Evolutionary conservation across 2,329 filamentous ascomycete species (phyloP).

Genomic region (Beauveria sp.): DNA sequence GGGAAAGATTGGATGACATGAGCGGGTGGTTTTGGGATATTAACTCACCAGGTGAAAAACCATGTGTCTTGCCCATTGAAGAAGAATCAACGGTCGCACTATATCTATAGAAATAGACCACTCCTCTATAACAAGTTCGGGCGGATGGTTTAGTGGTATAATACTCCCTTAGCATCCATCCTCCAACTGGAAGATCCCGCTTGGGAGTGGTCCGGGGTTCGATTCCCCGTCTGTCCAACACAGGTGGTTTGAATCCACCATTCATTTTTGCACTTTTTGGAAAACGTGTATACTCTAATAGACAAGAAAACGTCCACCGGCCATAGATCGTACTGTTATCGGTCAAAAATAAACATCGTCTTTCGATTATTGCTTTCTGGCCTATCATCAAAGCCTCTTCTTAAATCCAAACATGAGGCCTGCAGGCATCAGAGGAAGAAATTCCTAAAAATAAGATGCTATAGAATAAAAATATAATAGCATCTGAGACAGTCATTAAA

Average conservation of each 20-base stretch:
- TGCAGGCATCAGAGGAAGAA: too few species aligned
- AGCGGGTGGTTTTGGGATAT: too few species aligned
- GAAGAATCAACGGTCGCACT: too few species aligned
- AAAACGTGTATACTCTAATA: neutral
- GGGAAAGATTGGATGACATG: too few species aligned
- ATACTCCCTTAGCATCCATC: slow-evolving; percentile 14
- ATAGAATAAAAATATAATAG: too few species aligned
- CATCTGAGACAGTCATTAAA: too few species aligned
- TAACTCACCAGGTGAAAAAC: neutral
- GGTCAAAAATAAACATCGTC: too few species aligned
- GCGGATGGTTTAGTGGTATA: slow-evolving; percentile 15
- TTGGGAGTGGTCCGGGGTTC: slow-evolving; percentile 15
- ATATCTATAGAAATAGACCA: neutral
- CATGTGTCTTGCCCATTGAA: slow-evolving; percentile 6
- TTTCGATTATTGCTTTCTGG: too few species aligned
- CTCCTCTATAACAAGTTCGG: neutral
- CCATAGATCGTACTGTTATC: too few species aligned
- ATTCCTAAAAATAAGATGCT: too few species aligned
- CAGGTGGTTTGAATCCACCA: slow-evolving; percentile 12
- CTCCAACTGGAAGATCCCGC: slow-evolving; percentile 3
- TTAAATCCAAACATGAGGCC: too few species aligned
- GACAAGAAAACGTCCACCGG: neutral
- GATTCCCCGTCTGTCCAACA: slow-evolving; percentile 13
- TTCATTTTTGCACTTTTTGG: neutral
- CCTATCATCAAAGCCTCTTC: too few species aligned